Base-by-base conservation (phyloP, 1,139 yeast species). In the Candida tetrigidarum region DNA sequence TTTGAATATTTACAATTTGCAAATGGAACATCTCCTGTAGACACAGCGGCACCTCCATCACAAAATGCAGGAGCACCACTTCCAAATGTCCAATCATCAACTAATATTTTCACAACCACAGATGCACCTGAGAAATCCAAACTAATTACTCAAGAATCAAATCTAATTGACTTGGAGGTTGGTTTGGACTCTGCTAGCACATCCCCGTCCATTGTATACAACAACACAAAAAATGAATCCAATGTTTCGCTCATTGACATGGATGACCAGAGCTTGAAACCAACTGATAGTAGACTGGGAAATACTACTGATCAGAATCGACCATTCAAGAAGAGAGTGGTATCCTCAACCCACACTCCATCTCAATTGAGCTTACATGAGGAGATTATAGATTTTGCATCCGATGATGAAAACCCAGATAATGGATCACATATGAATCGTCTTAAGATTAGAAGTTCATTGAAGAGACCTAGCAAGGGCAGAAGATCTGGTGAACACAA, bases 301-400 rank as follows among this genome's bases (percentile, higher is more conserved):
- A n/a, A n/a, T 12, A 28, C 15, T 34, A 27, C 42, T 12, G 57
- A 52, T n/a, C 43, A 55, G 4, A 59, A 63, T 40, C 58, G 63
- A 8, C 63, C 57, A 42, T 68, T 64, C 52, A 71, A 69, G 53
- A 74, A 71, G 51, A 53, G 68, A 44, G 55, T 64, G 2, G 55
- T 71, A 0, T 62, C 69, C 2, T 54, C 58, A 12, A 27, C 35
- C 8, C 71, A 64, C 34, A 62, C 60, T 25, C 74, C 73, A 1
- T 54, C 68, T 1, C 65, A 59, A 40, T 55, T 72, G 39, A 65
- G 60, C 38, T 66, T 74, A 34, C 69, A 70, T 51, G 78, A 75
- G 53, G 77, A 75, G 49, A 75, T 74, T 6, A 67, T 75, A 39
- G 79, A 75, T 50, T 75, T 73, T 63, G 79, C 75, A 0, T 71